Evolutionary conservation across 208 protist genomes (phyloP).

Genomic region (Trypanosoma caninum): DNA sequence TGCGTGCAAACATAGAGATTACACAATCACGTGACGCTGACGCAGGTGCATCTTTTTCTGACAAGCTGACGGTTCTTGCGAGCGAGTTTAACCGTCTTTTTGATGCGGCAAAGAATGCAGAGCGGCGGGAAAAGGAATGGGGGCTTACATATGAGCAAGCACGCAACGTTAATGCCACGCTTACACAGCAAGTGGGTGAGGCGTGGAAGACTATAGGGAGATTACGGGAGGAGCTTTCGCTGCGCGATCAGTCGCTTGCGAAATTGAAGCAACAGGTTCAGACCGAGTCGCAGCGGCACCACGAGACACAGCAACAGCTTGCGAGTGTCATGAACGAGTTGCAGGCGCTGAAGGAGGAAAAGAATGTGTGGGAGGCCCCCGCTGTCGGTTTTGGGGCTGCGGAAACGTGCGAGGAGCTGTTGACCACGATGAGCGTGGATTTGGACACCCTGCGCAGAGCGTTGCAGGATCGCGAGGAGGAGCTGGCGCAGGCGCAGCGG

Average conservation of each 20-base stretch:
- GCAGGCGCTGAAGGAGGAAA: conserved; percentile 49
- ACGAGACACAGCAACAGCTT: conserved; percentile 30
- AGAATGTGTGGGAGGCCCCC: conserved; percentile 11
- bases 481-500: conserved; percentile 28
- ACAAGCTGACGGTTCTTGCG: conserved; percentile 35
- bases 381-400: conserved; percentile 5
- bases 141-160: conserved; percentile 82
- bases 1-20: conserved; percentile 9
- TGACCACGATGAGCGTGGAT: conserved; percentile 32
- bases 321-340: conserved; percentile 28
- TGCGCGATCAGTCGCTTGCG: conserved; percentile 31
- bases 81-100: conserved; percentile 36
- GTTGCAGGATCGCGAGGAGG: conserved; percentile 43
- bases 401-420: conserved; percentile 14
- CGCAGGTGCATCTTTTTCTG: conserved; percentile 16
- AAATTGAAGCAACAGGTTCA: conserved; percentile 35
- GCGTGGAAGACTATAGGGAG: conserved; percentile 50
- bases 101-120: conserved; percentile 10
- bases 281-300: conserved; percentile 26
- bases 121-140: conserved; percentile 60
- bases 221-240: conserved; percentile 53
- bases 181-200: conserved; percentile 62
- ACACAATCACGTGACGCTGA: not conserved
- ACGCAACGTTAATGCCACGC: conserved; percentile 54
- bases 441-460: conserved; percentile 28